These are phyloP conservation scores for Leptographium radiaticola DNA, from an alignment of 2,329 filamentous ascomycete genomes.

Conservation along the genomic window DNA sequence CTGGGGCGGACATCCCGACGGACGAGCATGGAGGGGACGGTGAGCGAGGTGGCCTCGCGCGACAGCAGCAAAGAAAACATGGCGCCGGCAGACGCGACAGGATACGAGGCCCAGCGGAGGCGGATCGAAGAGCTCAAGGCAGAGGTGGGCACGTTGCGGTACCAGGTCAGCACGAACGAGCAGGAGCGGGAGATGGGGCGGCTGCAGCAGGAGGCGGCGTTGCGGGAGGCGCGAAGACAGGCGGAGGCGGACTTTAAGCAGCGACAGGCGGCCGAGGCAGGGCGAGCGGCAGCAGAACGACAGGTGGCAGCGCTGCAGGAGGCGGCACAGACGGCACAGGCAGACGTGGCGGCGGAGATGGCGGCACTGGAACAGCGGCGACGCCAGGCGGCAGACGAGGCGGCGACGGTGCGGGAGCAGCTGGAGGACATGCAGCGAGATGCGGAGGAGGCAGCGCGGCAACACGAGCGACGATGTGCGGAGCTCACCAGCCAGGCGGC, in stretches of 20 bases:
- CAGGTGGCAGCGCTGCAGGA: slow-evolving; percentile 35
- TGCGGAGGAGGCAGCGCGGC: slow-evolving; percentile 57
- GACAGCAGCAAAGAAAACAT: slow-evolving; percentile 49
- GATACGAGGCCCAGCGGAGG: slow-evolving; percentile 43
- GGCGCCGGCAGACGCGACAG: slow-evolving; percentile 43
- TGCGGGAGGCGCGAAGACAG: slow-evolving; percentile 65
- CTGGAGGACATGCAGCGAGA: slow-evolving; percentile 54
- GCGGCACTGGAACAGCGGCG: slow-evolving; percentile 55
- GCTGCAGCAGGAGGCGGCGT: slow-evolving; percentile 69
- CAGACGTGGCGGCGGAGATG: slow-evolving; percentile 39
- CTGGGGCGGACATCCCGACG: background rate
- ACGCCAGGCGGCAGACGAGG: slow-evolving; percentile 60
- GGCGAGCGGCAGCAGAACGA: slow-evolving; percentile 33
- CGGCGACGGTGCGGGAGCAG: slow-evolving; percentile 65
- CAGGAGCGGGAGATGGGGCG: slow-evolving; percentile 74
- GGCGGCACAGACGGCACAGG: slow-evolving; percentile 39
- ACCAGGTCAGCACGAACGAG: slow-evolving; percentile 75
- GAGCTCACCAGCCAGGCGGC: slow-evolving; percentile 41
- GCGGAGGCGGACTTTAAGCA: slow-evolving; percentile 76
- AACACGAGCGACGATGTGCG: slow-evolving; percentile 38
- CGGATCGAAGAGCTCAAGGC: slow-evolving; percentile 71
- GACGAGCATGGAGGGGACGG: slow-evolving; percentile 11
- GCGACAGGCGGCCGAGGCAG: slow-evolving; percentile 45
- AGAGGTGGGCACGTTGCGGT: slow-evolving; percentile 76
- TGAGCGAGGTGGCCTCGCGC: slow-evolving; percentile 32